Evolutionary conservation across 805 yeast species (phyloP).

Genomic region (Dipodascus albidus): DNA sequence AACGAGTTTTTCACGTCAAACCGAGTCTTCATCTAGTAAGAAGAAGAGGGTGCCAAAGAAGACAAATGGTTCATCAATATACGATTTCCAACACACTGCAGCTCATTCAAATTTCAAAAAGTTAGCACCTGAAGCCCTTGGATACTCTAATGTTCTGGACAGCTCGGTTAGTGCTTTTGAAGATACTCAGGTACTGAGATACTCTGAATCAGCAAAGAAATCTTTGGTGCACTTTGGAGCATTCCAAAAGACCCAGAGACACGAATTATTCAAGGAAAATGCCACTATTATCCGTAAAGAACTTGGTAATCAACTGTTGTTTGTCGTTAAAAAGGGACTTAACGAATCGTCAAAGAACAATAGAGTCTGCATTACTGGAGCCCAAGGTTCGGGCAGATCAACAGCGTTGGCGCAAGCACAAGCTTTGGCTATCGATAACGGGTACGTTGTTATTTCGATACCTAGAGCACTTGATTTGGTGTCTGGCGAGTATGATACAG

Average conservation of each 20-base stretch:
- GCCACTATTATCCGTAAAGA: slow-evolving; percentile 42
- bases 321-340: slow-evolving; percentile 20
- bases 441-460: slow-evolving; percentile 45
- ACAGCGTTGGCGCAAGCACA: slow-evolving; percentile 60
- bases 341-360: slow-evolving; percentile 30
- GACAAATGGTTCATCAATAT: not conserved
- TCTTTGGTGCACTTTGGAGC: slow-evolving; percentile 45
- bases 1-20: not conserved
- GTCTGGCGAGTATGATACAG: slow-evolving; percentile 67
- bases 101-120: not conserved
- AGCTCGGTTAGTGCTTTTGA: slow-evolving; percentile 6
- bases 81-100: not conserved
- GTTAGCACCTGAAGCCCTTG: slow-evolving; percentile 1
- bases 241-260: slow-evolving; percentile 56
- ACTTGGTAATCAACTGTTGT: slow-evolving; percentile 15
- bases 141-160: not conserved
- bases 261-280: slow-evolving; percentile 54
- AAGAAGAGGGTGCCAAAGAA: not conserved
- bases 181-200: slow-evolving; percentile 21
- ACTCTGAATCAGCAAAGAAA: slow-evolving; percentile 30
- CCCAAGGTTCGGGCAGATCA: slow-evolving; percentile 71
- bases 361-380: slow-evolving; percentile 52
- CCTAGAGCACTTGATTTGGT: slow-evolving; percentile 48
- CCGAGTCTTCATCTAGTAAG: not conserved
- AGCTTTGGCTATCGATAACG: slow-evolving; percentile 35